Conservation (phyloP, 768 basidiomycete genomes). For the Dictyophora rubrovolvata region DNA sequence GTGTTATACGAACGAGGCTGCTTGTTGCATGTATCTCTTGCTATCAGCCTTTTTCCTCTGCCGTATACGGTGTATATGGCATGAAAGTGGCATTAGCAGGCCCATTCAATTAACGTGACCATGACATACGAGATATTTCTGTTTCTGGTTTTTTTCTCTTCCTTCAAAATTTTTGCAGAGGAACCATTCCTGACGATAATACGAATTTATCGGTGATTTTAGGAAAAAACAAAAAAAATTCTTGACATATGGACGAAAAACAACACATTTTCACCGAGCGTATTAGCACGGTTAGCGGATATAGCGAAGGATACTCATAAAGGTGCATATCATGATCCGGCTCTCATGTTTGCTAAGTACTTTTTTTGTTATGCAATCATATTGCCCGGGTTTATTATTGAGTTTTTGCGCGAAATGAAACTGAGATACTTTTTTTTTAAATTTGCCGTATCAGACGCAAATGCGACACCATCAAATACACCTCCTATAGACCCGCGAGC, state of each 20-base stretch:
- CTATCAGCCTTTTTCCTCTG: not conserved
- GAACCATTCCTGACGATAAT: slow-evolving; percentile 5
- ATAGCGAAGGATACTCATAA: slow-evolving; percentile 59
- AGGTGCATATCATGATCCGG: slow-evolving; percentile 75
- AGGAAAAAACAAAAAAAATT: slow-evolving; percentile 97
- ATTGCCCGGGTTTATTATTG: slow-evolving; percentile 23
- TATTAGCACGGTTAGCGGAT: slow-evolving; percentile 63
- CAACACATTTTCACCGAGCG: slow-evolving; percentile 73
- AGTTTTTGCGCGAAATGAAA: slow-evolving; percentile 60
- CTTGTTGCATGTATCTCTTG: not conserved
- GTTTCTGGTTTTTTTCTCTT: not conserved
- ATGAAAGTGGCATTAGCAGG: not conserved
- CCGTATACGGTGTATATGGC: not conserved
- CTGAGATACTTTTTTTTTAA: slow-evolving; percentile 21
- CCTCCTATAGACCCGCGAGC: slow-evolving; percentile 15
- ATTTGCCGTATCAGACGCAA: slow-evolving; percentile 44
- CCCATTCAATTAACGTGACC: not conserved
- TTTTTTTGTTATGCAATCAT: slow-evolving; percentile 55
- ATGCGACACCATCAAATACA: slow-evolving; percentile 15
- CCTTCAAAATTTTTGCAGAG: not conserved
- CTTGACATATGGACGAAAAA: slow-evolving; percentile 96
- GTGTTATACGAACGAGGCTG: not conserved
- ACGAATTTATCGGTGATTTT: slow-evolving; percentile 18
- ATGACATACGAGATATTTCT: slow-evolving; percentile 1
- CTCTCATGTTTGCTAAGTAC: slow-evolving; percentile 74